A percentile compares a stretch with the other conserved stretches of the same genome.
Evolutionary conservation across 2,329 filamentous ascomycete genomes (phyloP).

Genomic region (Lasiodiplodia gonubiensis): DNA sequence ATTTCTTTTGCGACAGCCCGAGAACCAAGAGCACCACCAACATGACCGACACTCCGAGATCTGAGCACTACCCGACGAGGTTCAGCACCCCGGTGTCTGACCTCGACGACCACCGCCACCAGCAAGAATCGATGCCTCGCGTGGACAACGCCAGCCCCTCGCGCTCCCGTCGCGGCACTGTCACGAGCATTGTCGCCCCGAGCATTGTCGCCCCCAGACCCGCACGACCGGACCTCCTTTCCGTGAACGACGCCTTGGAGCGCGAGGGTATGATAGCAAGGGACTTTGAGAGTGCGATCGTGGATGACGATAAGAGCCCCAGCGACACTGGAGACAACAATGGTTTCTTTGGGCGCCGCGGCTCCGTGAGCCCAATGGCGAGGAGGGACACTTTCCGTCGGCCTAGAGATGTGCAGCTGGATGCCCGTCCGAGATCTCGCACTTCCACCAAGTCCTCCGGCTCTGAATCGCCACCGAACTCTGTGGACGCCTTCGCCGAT

Average conservation of each 20-base stretch:
- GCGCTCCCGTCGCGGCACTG: constrained; percentile 69
- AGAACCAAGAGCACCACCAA: constrained; percentile 36
- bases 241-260: constrained; percentile 52
- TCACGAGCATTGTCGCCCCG: constrained; percentile 64
- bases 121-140: constrained; percentile 65
- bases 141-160: constrained; percentile 48
- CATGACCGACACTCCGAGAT: constrained; percentile 64
- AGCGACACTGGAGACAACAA: constrained; percentile 41
- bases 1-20: neutral
- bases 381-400: constrained; percentile 53
- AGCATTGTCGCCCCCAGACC: constrained; percentile 55
- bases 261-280: constrained; percentile 59
- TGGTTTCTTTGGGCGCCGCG: constrained; percentile 54
- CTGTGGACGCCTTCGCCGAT: constrained; percentile 95
- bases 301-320: constrained; percentile 69
- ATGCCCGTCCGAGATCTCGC: constrained; percentile 47
- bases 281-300: constrained; percentile 78
- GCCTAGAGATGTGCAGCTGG: constrained; percentile 42
- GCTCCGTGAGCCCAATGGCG: constrained; percentile 50
- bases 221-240: constrained; percentile 23
- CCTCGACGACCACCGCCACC: constrained; percentile 85
- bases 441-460: constrained; percentile 63
- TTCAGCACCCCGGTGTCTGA: constrained; percentile 78
- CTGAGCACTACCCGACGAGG: constrained; percentile 68
- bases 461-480: constrained; percentile 89